Evolutionary conservation across 2,329 filamentous ascomycete genomes (phyloP), one percentile per base, ranked within the genome.

Genomic region (Alternaria tenuissima): DNA sequence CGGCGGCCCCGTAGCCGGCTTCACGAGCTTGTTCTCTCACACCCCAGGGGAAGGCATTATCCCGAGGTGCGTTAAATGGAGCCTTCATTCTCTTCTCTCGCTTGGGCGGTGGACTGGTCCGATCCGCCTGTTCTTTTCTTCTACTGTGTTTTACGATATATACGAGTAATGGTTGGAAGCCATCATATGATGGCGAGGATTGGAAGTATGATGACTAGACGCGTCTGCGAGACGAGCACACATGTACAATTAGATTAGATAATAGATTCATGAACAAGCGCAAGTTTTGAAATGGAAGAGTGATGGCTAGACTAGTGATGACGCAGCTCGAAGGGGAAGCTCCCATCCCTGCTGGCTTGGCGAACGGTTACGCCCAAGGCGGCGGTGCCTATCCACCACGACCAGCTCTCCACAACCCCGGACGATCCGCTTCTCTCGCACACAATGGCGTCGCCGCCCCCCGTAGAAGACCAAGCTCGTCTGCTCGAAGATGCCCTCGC

Each of bases 401-500:
- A 42, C 39, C 39, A 70, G 66, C 64, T 66, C 70, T 70, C 68
- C 70, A 65, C 65, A 65, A 70, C 67, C 67, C 72, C 72, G 66
- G 71, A 70, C 60, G 63, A 57, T 59, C 65, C 62, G 57, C 66
- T 54, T 43, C 48, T 32, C 58, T 43, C 30, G 64, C 57, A 60
- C 67, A 76, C 73, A 73, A 82, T 81, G 79, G 77, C 80, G 76
- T 80, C 81, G 73, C 78, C 82, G 71, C 81, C 82, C 64, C 79
- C 81, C 67, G 81, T 82, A 67, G 82, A 84, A 80, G 82, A 84
- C 72, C 82, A 89, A 87, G 93, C 92, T 75, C 91, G 94, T 75
- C 88, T 99, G 83, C 90, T 99, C 72, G 95, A 99, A 83, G 95
- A 99, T 90, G 95, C 96, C 76, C 85, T 98, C 81, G 88, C 91